These are phyloP conservation scores for Eucalyptus cloeziana DNA, from an alignment of 345 rosid genomes.

Conservation along the genomic window DNA sequence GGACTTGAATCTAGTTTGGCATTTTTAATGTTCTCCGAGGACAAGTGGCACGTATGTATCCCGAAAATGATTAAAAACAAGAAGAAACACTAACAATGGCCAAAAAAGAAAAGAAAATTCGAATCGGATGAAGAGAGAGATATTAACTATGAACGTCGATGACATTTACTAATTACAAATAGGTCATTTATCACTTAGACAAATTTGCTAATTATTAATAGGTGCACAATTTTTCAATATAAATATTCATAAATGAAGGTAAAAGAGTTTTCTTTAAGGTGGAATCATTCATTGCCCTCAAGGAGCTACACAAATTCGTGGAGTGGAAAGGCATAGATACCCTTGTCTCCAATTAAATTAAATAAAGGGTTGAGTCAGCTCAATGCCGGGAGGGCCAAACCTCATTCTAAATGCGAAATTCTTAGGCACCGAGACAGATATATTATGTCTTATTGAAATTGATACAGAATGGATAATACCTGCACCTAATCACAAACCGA, in stretches of 20 bases:
- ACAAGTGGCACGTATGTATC: neutral
- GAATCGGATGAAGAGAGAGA: no score
- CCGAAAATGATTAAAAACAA: neutral
- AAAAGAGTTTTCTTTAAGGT: neutral
- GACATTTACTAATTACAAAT: neutral
- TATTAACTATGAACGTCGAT: neutral
- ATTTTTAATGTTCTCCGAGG: neutral
- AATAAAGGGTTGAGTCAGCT: neutral
- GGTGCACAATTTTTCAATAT: neutral
- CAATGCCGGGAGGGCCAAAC: rapidly evolving
- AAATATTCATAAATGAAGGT: neutral
- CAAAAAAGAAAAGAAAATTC: neutral
- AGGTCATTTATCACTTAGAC: neutral
- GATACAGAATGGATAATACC: neutral
- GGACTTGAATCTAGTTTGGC: neutral
- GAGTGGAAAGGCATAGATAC: neutral
- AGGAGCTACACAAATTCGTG: rapidly evolving
- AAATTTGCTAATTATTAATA: neutral
- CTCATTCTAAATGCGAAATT: neutral
- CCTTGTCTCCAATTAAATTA: neutral
- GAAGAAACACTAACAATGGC: neutral
- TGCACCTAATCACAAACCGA: neutral
- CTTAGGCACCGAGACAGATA: neutral
- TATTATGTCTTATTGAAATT: neutral
- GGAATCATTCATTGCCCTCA: neutral